Evolutionary conservation across 108 stramenopile species (phyloP).

Genomic region (Schizochytrium sp.): DNA sequence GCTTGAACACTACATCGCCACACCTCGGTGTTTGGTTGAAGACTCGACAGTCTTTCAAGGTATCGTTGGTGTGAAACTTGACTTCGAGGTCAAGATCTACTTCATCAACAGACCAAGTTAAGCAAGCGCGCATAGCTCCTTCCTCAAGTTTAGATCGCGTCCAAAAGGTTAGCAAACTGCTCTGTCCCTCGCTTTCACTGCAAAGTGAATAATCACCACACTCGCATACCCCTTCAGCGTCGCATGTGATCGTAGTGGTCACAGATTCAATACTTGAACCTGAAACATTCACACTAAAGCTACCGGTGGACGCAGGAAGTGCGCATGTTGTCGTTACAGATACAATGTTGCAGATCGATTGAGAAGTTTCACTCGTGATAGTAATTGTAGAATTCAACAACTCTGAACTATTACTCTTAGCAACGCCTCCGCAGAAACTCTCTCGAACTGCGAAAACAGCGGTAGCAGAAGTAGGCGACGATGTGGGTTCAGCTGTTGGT

Average conservation of each 20-base stretch:
- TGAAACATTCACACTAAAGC: background rate
- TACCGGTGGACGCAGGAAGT: background rate
- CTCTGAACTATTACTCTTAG: no score
- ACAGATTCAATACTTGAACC: background rate
- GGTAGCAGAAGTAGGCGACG: background rate
- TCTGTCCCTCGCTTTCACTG: background rate
- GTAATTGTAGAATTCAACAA: background rate
- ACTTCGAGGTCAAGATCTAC: background rate
- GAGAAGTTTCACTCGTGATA: no score
- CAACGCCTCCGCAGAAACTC: no score
- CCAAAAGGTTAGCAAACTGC: background rate
- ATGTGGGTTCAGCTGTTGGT: background rate
- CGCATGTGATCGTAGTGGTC: background rate
- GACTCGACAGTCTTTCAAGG: background rate
- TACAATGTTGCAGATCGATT: no score
- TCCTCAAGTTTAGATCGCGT: background rate
- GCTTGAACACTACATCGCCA: background rate
- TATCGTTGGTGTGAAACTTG: no score
- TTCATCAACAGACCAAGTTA: background rate
- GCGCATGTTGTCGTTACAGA: background rate
- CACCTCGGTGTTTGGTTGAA: background rate
- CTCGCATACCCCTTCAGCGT: background rate
- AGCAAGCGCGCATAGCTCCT: conserved; percentile 23
- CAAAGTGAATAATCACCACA: background rate
- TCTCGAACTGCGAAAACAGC: background rate